Percentiles rank a stretch among this genome's conserved stretches.
Evolutionary conservation across 345 rosid species (phyloP).

Genomic region (Turritis glabra): DNA sequence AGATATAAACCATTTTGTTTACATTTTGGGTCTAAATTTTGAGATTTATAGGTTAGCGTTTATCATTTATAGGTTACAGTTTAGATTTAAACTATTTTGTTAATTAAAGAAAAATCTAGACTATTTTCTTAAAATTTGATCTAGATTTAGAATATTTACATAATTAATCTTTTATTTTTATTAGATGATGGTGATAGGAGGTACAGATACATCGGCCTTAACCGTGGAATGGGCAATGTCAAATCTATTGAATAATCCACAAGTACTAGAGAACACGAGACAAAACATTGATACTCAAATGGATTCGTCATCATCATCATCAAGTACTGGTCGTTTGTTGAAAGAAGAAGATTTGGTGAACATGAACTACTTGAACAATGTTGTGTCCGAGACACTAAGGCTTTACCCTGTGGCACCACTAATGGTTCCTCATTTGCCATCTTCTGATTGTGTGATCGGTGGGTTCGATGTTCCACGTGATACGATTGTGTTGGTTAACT

Average conservation of each 20-base stretch:
- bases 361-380: slow-evolving; percentile 36
- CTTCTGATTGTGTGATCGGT: slow-evolving; percentile 45
- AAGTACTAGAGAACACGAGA: slow-evolving; percentile 28
- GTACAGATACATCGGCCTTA: slow-evolving; percentile 36
- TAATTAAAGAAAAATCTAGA: neutral
- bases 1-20: neutral
- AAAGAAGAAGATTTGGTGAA: slow-evolving; percentile 39
- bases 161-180: neutral
- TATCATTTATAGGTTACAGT: neutral
- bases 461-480: slow-evolving; percentile 46
- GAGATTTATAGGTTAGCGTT: neutral
- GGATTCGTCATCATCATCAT: neutral
- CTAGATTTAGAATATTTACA: neutral
- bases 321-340: slow-evolving; percentile 20
- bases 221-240: slow-evolving; percentile 42
- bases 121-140: neutral
- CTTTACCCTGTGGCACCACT: slow-evolving; percentile 47
- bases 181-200: slow-evolving; percentile 48
- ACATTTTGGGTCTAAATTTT: neutral
- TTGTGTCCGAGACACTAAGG: slow-evolving; percentile 48
- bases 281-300: slow-evolving; percentile 25
- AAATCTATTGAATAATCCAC: slow-evolving; percentile 32
- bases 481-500: slow-evolving; percentile 42
- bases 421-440: slow-evolving; percentile 46
- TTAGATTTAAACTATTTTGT: neutral